Evolutionary conservation across 2,329 filamentous ascomycete species (phyloP).

Genomic region (Aspergillus neotritici): DNA sequence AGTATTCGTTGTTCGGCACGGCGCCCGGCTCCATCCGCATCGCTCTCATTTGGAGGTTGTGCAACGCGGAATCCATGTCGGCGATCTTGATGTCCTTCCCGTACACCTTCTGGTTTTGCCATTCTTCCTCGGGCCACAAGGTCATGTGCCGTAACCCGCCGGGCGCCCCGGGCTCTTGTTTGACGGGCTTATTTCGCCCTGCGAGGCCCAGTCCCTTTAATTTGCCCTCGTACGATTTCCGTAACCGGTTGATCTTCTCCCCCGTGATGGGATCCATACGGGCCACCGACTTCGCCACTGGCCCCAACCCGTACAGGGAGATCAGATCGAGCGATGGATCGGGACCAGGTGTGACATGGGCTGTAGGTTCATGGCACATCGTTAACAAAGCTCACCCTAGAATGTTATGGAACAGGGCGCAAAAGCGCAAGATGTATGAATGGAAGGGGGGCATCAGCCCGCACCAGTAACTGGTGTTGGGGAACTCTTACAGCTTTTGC

Average conservation of each 20-base stretch:
- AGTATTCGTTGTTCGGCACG: slow-evolving; percentile 43
- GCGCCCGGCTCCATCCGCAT: slow-evolving; percentile 46
- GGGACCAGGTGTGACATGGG: slow-evolving; percentile 48
- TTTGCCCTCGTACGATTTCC: slow-evolving; percentile 51
- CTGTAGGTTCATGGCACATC: slow-evolving; percentile 32
- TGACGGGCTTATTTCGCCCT: slow-evolving; percentile 45
- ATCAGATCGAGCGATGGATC: slow-evolving; percentile 56
- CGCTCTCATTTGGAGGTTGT: slow-evolving; percentile 38
- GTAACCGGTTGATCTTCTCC: slow-evolving; percentile 59
- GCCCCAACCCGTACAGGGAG: slow-evolving; percentile 52
- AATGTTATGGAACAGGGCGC: slow-evolving; percentile 21
- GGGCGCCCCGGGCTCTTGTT: slow-evolving; percentile 36
- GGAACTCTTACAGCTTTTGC: slow-evolving; percentile 47
- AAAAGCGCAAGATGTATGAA: slow-evolving; percentile 17
- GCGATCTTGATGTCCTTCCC: slow-evolving; percentile 44
- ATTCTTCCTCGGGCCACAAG: slow-evolving; percentile 48
- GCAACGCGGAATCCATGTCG: slow-evolving; percentile 37
- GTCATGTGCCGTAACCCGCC: slow-evolving; percentile 39
- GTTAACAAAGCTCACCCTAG: slow-evolving; percentile 40
- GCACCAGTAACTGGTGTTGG: slow-evolving; percentile 37
- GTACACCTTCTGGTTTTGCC: slow-evolving; percentile 45
- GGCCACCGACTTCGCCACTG: slow-evolving; percentile 54
- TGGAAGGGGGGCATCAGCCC: slow-evolving; percentile 16
- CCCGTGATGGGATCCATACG: slow-evolving; percentile 57
- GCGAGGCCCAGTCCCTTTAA: slow-evolving; percentile 43